Conservation (phyloP, 306 rosid species). For the Purshia tridentata region DNA sequence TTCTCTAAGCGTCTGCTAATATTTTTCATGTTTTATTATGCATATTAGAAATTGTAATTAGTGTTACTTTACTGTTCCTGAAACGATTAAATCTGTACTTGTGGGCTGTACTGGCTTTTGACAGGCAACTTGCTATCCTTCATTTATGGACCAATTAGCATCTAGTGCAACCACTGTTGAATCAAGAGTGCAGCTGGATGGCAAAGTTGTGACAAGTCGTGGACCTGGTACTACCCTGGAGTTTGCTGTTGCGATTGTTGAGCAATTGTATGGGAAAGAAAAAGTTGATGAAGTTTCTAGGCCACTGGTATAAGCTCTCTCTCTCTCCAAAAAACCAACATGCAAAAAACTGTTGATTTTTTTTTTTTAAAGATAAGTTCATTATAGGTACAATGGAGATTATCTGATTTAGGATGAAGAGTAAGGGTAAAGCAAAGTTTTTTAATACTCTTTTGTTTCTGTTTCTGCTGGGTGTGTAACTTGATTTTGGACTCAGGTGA, state of each 20-base stretch:
- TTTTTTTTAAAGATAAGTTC: too few species aligned
- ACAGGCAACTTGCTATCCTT: slow-evolving; percentile 86
- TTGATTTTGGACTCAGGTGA: slow-evolving; percentile 45
- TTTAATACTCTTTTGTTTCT: slow-evolving; percentile 8
- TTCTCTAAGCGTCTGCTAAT: slow-evolving; percentile 5
- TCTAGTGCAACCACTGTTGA: slow-evolving; percentile 64
- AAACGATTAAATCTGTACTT: neutral
- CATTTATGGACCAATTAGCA: slow-evolving; percentile 73
- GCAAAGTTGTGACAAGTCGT: slow-evolving; percentile 77
- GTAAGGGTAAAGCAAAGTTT: neutral
- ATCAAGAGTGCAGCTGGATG: slow-evolving; percentile 86
- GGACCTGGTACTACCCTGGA: slow-evolving; percentile 96
- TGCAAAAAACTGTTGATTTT: too few species aligned
- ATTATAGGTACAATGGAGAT: too few species aligned
- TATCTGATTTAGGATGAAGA: too few species aligned
- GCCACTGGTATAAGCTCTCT: slow-evolving; percentile 62
- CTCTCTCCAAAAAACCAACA: neutral
- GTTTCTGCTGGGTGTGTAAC: slow-evolving; percentile 12
- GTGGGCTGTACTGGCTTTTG: slow-evolving; percentile 26
- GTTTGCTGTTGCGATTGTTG: slow-evolving; percentile 65
- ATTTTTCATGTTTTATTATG: neutral
- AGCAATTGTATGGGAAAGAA: slow-evolving; percentile 81
- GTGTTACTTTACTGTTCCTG: neutral
- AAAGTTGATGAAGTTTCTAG: slow-evolving; percentile 82
- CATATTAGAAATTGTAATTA: neutral